Base-by-base conservation (phyloP, 257 asterid genomes). In the Rhazya stricta region DNA sequence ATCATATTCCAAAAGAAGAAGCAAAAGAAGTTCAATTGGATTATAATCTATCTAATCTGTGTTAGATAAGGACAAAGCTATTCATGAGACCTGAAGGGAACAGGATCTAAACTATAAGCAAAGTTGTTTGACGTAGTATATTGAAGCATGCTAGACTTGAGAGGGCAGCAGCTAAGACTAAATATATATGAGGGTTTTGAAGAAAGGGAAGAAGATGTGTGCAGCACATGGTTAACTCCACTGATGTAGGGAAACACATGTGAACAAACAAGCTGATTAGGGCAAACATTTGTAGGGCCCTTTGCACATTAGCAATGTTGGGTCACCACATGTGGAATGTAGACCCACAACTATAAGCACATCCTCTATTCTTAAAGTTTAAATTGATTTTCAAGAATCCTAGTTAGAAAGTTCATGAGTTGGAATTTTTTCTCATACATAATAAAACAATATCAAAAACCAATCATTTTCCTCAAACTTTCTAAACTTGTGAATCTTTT, bases 221-320 rank as follows among this genome's bases (percentile, higher is more conserved):
- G 84, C 87, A 85, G 85, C 94, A 87, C 90, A 87, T 86, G 91
- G 83, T 75, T 72, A 62, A 43, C 79, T 81, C 88, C 86, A 81
- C 75, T 80, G 53, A 83, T 79, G 82, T 23, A 85, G 83, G 86
- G 83, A 78, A 82, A 80, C 80, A 74, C 89, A 82, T 79, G 90
- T 83, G 83, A 77, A 66, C 61, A 74, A 77, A 66, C 61, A 74
- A 71, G 63, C 45, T 81, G 73, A 6, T 67, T 18, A 57, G 11
- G 72, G 58, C 70, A 61, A 67, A 76, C 75, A 21, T 15, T 72
- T 56, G 69, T 56, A 57, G 72, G 72, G 32, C 29, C 69, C 48
- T 18, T 36, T 12, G 25, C 81, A 48, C 48, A 56, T 71, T 69
- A 50, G 77, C 56, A 72, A 65, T 45, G 65, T 57, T 69, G 79